Evolutionary conservation across 441 rosid species (phyloP).

Genomic region (Syzygium malaccense): DNA sequence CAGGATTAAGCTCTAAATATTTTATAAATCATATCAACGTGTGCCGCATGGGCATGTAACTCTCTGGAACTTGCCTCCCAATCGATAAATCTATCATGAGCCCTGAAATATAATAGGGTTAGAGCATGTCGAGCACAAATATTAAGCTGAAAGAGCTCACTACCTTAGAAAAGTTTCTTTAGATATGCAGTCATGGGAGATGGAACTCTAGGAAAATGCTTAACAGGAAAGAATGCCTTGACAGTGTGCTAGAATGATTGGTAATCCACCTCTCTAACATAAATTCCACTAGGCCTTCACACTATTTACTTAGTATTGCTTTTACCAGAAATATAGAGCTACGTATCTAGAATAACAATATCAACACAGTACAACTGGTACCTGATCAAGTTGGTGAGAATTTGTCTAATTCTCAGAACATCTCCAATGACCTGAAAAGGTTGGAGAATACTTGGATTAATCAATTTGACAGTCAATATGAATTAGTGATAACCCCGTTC

Average conservation of each 20-base stretch:
- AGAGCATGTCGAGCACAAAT: background rate
- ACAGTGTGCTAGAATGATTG: background rate
- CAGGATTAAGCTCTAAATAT: background rate
- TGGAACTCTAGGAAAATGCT: background rate
- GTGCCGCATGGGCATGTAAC: background rate
- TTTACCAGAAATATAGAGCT: background rate
- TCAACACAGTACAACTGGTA: conserved; percentile 8
- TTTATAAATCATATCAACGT: background rate
- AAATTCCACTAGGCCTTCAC: background rate
- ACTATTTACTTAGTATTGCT: background rate
- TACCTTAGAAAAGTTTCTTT: background rate
- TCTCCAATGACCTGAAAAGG: conserved; percentile 79
- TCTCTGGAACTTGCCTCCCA: background rate
- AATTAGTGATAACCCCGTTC: background rate
- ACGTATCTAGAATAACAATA: too few relatives aligned
- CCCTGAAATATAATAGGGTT: background rate
- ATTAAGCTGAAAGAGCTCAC: background rate
- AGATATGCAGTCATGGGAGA: background rate
- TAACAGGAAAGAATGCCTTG: background rate
- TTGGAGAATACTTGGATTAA: background rate
- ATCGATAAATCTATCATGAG: background rate
- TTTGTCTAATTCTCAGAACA: conserved; percentile 88
- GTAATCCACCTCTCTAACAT: background rate
- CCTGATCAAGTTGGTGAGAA: conserved; percentile 95
- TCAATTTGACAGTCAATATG: background rate